Evolutionary conservation across 192 early-diverging fungal species (phyloP), one percentile per base, ranked within the genome.

Genomic region (Coemansia aciculifera): DNA sequence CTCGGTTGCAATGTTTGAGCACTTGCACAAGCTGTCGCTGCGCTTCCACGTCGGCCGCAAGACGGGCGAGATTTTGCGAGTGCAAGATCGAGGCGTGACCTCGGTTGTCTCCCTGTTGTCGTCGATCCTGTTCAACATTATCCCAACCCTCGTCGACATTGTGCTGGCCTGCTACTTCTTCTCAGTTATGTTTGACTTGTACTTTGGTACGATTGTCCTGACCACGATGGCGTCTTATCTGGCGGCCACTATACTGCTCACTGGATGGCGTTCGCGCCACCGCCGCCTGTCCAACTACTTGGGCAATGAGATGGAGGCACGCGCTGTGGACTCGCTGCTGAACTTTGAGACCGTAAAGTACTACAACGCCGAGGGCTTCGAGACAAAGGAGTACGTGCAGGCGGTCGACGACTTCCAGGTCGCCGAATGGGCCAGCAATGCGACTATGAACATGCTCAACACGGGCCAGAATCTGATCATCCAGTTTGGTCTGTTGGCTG

Each of bases 331-430:
- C 73, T 97, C 94, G 48, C 75, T 99, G 61, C 85, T 97, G 51
- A 99, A 99, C 79, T 97, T 97, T 87, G 97, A 99, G 78, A 99
- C 97, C 2, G 97, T 99, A 74, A 99, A 99, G 79, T 98, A 98
- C 75, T 98, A 96, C 83, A 90, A 90, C 68, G 92, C 91, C 43
- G 96, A 98, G 81, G 64, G 81, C 15, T 98, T 90, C 79, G 97
- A 99, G 77, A 81, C 92, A 32, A 68, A 85, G 17, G 85, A 92
- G 44, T 99, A 94, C 74, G 75, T 86, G 15, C 79, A 91, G 31
- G 90, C 94, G 0, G 89, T 99, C 49, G 73, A 78, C 6, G 86
- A 86, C 37, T 96, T 89, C 68, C 93, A 97, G 84, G 76, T 71
- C 1, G 95, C 94, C 34, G 95, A 96, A 66, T 97, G 89, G 86